Percentiles rank a stretch among this genome's conserved stretches.
Conservation (phyloP, 176 grass and related monocot species). For the Juncus inflexus region DNA sequence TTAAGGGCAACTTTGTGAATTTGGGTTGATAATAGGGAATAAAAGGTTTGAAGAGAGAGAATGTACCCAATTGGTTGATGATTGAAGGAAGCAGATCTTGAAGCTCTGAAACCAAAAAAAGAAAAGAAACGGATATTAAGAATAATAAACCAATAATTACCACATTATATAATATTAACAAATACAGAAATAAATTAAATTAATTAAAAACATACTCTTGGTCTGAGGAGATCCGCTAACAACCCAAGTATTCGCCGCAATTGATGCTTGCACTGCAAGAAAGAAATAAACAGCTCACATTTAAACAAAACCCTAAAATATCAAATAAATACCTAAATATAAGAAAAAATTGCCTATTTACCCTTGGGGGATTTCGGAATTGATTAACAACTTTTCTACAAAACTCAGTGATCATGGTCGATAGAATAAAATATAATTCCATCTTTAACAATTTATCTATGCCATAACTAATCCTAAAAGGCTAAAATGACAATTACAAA, state of each 20-base stretch:
- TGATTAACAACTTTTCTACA: too few species aligned
- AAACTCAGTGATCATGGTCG: too few species aligned
- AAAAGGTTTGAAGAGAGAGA: neutral
- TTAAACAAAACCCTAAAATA: neutral
- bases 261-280: slow-evolving; percentile 90
- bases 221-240: slow-evolving; percentile 90
- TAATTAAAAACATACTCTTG: slow-evolving; percentile 51
- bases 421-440: too few species aligned
- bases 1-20: too few species aligned
- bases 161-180: neutral
- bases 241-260: slow-evolving; percentile 97
- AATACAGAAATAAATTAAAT: neutral
- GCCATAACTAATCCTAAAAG: too few species aligned
- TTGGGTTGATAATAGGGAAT: too few species aligned
- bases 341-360: neutral
- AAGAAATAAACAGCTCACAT: neutral
- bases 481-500: too few species aligned
- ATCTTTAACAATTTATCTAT: too few species aligned
- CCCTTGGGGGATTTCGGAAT: too few species aligned
- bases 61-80: slow-evolving; percentile 90
- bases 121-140: neutral
- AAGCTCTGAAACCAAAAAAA: slow-evolving; percentile 61
- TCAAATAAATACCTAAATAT: neutral
- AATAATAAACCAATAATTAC: neutral
- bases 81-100: slow-evolving; percentile 92